phyloP scores from a whole-genome alignment of 2,329 filamentous ascomycete genomes.

The Thermoascus crustaceus region DNA sequence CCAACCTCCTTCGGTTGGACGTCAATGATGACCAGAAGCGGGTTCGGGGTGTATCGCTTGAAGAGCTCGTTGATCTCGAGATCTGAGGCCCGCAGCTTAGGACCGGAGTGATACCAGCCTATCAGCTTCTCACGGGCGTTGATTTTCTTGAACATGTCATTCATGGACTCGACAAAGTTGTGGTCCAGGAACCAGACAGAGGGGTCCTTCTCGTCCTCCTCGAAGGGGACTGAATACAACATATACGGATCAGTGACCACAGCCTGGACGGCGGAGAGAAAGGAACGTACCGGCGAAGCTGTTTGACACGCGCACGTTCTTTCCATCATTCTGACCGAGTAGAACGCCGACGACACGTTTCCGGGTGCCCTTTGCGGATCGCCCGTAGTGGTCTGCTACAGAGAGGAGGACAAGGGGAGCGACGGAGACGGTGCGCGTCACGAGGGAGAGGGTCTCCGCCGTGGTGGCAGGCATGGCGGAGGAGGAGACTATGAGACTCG shows the following conservation, averaged over 20 bases:
- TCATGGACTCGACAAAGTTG: slow-evolving; percentile 99
- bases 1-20: slow-evolving; percentile 97
- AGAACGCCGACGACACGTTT: slow-evolving; percentile 89
- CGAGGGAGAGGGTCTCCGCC: slow-evolving; percentile 89
- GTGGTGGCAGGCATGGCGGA: slow-evolving; percentile 86
- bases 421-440: slow-evolving; percentile 91
- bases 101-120: slow-evolving; percentile 98
- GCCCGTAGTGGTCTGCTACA: slow-evolving; percentile 96
- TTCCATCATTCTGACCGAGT: slow-evolving; percentile 90
- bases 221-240: slow-evolving; percentile 69
- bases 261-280: slow-evolving; percentile 3
- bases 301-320: slow-evolving; percentile 94
- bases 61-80: slow-evolving; percentile 99
- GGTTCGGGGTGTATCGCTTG: slow-evolving; percentile 97
- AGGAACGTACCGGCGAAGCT: slow-evolving; percentile 78
- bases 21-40: slow-evolving; percentile 93
- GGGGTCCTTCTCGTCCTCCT: slow-evolving; percentile 97
- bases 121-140: slow-evolving; percentile 98
- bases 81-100: slow-evolving; percentile 92
- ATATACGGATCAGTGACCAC: slow-evolving; percentile 13
- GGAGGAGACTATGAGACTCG: slow-evolving; percentile 3
- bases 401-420: slow-evolving; percentile 96
- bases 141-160: slow-evolving; percentile 99
- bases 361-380: slow-evolving; percentile 79
- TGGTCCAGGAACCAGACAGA: slow-evolving; percentile 99